phyloP scores from a whole-genome alignment of 495 filamentous ascomycete species.

The Penicillium psychrofluorescens region DNA sequence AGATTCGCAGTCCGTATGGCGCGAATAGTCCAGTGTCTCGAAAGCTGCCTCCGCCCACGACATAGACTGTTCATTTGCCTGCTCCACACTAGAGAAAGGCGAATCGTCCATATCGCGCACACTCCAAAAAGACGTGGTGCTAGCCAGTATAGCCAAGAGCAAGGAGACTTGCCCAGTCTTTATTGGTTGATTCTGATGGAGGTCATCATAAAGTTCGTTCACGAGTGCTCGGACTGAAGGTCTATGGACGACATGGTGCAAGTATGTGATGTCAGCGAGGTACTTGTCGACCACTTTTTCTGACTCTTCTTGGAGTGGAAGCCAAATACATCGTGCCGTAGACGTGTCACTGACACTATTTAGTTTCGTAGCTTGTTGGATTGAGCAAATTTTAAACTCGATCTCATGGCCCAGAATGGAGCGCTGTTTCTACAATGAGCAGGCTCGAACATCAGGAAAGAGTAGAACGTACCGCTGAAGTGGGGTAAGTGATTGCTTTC shows the following conservation, averaged over 20 bases:
- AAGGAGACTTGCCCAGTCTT: slow-evolving; percentile 27
- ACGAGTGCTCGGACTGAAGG: slow-evolving; percentile 28
- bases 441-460: neutral
- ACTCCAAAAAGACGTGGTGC: slow-evolving; percentile 34
- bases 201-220: slow-evolving; percentile 25
- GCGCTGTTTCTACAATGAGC: neutral
- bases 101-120: slow-evolving; percentile 8
- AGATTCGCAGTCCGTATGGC: slow-evolving; percentile 13
- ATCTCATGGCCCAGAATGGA: slow-evolving; percentile 1
- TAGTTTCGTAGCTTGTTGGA: neutral
- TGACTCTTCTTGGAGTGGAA: slow-evolving; percentile 32
- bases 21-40: slow-evolving; percentile 32
- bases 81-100: slow-evolving; percentile 21
- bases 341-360: neutral
- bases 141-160: slow-evolving; percentile 37
- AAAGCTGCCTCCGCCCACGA: slow-evolving; percentile 30
- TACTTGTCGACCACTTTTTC: slow-evolving; percentile 34
- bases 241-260: slow-evolving; percentile 36
- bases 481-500: slow-evolving; percentile 7
- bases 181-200: slow-evolving; percentile 13
- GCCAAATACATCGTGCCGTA: slow-evolving; percentile 25
- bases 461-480: slow-evolving; percentile 4
- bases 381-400: slow-evolving; percentile 11
- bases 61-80: slow-evolving; percentile 21
- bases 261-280: slow-evolving; percentile 25